Evolutionary conservation across 2,329 filamentous ascomycete genomes (phyloP).

Genomic region (Atkinsonella texensis): DNA sequence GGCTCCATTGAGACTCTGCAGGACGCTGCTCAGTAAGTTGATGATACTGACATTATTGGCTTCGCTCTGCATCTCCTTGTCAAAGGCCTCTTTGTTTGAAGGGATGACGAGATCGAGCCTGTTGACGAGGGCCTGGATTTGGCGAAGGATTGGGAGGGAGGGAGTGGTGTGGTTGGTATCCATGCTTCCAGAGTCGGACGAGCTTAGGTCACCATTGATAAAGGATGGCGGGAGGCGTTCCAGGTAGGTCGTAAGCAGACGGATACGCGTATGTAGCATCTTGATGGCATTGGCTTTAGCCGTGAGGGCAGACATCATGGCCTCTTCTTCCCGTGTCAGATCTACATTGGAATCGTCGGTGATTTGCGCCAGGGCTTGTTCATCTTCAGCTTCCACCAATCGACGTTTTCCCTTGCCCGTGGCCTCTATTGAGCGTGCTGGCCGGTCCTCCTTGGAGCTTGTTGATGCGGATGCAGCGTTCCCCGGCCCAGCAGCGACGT

Average conservation of each 20-base stretch:
- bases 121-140: conserved; percentile 74
- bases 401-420: conserved; percentile 41
- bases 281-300: conserved; percentile 88
- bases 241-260: conserved; percentile 66
- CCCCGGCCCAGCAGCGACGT: conserved; percentile 73
- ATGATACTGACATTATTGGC: conserved; percentile 76
- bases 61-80: conserved; percentile 61
- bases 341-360: conserved; percentile 26
- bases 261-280: conserved; percentile 73
- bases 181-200: conserved; percentile 20
- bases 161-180: conserved; percentile 29
- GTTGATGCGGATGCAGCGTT: conserved; percentile 45
- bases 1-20: conserved; percentile 58
- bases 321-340: conserved; percentile 47
- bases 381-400: conserved; percentile 21
- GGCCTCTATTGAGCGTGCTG: conserved; percentile 30
- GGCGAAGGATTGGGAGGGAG: conserved; percentile 68
- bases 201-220: conserved; percentile 35
- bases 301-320: conserved; percentile 55
- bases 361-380: conserved; percentile 17
- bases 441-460: conserved; percentile 28
- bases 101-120: conserved; percentile 75
- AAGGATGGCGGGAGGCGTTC: conserved; percentile 56
- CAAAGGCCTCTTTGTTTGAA: conserved; percentile 51
- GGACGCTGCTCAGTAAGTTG: conserved; percentile 61